These are phyloP conservation scores for Shiraia sp. DNA, from an alignment of 2,329 filamentous ascomycete genomes.

Conservation along the genomic window DNA sequence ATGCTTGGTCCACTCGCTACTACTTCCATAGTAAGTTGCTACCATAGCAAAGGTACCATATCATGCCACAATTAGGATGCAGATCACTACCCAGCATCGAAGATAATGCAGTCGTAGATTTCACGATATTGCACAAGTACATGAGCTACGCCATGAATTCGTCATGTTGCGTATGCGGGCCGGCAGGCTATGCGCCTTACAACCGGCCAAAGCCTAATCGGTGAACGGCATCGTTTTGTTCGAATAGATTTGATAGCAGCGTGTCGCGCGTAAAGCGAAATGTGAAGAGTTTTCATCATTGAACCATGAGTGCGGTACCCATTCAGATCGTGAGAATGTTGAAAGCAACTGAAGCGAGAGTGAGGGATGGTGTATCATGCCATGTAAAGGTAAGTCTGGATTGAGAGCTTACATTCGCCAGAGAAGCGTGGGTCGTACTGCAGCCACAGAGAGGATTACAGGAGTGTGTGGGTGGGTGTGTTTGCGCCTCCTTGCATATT, in stretches of 20 bases:
- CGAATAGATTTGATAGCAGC: slow-evolving; percentile 18
- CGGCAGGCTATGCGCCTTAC: slow-evolving; percentile 2
- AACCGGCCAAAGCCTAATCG: slow-evolving; percentile 13
- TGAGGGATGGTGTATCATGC: slow-evolving; percentile 12
- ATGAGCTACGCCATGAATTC: slow-evolving; percentile 7
- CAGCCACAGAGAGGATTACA: slow-evolving; percentile 12
- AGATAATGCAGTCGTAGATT: slow-evolving; percentile 1
- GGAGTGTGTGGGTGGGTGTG: slow-evolving; percentile 1
- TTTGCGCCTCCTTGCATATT: slow-evolving; percentile 11
- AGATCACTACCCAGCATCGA: too few relatives aligned
- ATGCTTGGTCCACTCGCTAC: too few relatives aligned
- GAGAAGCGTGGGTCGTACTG: slow-evolving; percentile 5
- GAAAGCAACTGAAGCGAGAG: slow-evolving; percentile 14
- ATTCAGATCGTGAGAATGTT: slow-evolving; percentile 17
- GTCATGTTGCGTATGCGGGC: slow-evolving; percentile 5
- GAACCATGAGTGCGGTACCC: slow-evolving; percentile 28
- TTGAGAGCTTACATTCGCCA: slow-evolving; percentile 8
- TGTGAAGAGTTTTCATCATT: slow-evolving; percentile 20
- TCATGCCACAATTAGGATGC: too few relatives aligned
- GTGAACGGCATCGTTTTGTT: slow-evolving; percentile 10
- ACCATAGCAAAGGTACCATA: too few relatives aligned
- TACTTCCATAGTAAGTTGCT: too few relatives aligned
- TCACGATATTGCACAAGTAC: slow-evolving; percentile 1
- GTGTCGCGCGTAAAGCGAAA: slow-evolving; percentile 23
- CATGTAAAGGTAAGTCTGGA: slow-evolving; percentile 12